phyloP scores from a whole-genome alignment of 2,329 filamentous ascomycete species.

The Calonectria honghensis region DNA sequence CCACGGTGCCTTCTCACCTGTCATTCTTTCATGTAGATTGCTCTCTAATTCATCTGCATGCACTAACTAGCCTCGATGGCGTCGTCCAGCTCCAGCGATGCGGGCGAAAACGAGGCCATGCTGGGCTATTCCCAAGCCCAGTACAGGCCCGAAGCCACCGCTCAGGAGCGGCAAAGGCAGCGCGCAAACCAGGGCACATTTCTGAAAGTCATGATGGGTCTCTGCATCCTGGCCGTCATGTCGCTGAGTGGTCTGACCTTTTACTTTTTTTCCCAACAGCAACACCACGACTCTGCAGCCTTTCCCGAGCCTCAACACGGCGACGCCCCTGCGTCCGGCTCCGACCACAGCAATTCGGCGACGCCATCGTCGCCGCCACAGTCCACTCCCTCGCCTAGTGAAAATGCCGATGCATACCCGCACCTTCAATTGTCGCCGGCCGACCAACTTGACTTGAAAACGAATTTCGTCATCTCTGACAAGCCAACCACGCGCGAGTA shows the following conservation, averaged over 20 bases:
- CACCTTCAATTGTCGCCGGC: slow-evolving; percentile 28
- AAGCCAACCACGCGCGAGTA: slow-evolving; percentile 28
- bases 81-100: slow-evolving; percentile 12
- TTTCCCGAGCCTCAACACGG: not conserved
- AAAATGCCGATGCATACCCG: not conserved
- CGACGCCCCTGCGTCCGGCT: not conserved
- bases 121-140: not conserved
- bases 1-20: not conserved
- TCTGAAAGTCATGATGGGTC: slow-evolving; percentile 11
- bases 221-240: slow-evolving; percentile 11
- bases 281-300: not conserved
- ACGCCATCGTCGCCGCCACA: not conserved
- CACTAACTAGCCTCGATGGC: slow-evolving; percentile 10
- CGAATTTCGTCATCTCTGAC: slow-evolving; percentile 36
- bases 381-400: slow-evolving; percentile 6
- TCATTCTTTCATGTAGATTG: not conserved
- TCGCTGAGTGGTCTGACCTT: slow-evolving; percentile 18
- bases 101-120: slow-evolving; percentile 13
- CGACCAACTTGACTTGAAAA: slow-evolving; percentile 38
- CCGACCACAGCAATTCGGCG: not conserved
- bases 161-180: not conserved
- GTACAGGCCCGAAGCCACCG: not conserved
- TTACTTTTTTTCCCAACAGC: not conserved
- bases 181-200: not conserved
- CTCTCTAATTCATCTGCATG: slow-evolving; percentile 16